Conservation (phyloP, 2,329 filamentous ascomycete species). For the Penicillium fuscoglaucum region DNA sequence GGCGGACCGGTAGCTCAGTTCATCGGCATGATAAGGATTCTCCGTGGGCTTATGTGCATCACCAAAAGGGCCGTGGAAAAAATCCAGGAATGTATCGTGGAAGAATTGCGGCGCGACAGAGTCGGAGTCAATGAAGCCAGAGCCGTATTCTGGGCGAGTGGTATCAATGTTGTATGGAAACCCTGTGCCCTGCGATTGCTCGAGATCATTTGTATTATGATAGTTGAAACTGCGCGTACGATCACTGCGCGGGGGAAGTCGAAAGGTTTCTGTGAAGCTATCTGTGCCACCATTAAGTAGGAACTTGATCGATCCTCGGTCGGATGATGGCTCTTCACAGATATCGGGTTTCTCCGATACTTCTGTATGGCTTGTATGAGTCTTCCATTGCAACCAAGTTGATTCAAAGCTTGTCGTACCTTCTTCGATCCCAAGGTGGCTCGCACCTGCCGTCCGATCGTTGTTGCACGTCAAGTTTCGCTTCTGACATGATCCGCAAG, state of each 20-base stretch:
- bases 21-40: conserved; percentile 21
- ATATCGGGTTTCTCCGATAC: conserved; percentile 29
- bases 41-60: conserved; percentile 28
- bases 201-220: conserved; percentile 33
- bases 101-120: conserved; percentile 32
- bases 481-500: conserved; percentile 48
- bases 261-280: conserved; percentile 49
- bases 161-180: conserved; percentile 18
- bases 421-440: conserved; percentile 18
- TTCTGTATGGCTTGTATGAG: conserved; percentile 7
- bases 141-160: conserved; percentile 18
- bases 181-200: conserved; percentile 23
- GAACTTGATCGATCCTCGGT: conserved; percentile 50
- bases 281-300: conserved; percentile 49
- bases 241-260: conserved; percentile 44
- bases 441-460: conserved; percentile 26
- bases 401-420: conserved; percentile 13
- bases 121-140: conserved; percentile 29
- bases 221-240: conserved; percentile 39
- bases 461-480: conserved; percentile 45
- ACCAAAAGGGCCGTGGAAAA: conserved; percentile 41
- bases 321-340: conserved; percentile 34
- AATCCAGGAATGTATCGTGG: conserved; percentile 40
- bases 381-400: neutral
- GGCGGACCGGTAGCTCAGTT: conserved; percentile 20